Percentiles rank a stretch among this genome's conserved stretches.
Evolutionary conservation across 345 rosid genomes (phyloP).

Genomic region (Lepidium sativum): DNA sequence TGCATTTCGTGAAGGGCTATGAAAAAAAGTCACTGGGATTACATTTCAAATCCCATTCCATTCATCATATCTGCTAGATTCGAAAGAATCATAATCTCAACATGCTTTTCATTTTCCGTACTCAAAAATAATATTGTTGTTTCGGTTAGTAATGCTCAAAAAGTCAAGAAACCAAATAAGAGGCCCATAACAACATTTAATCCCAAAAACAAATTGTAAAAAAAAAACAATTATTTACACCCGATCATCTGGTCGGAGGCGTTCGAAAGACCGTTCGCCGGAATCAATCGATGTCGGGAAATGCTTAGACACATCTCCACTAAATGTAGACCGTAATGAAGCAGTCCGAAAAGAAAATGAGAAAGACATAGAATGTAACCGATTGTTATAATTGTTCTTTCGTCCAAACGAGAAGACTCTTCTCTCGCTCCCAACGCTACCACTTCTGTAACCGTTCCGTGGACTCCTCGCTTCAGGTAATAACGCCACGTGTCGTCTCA

Average conservation of each 20-base stretch:
- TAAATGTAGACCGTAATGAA: slow-evolving; percentile 24
- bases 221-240: slow-evolving; percentile 9
- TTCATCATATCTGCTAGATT: neutral
- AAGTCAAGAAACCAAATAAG: neutral
- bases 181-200: neutral
- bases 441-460: slow-evolving; percentile 49
- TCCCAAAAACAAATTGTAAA: neutral
- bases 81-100: slow-evolving; percentile 11
- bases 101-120: neutral
- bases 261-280: slow-evolving; percentile 49
- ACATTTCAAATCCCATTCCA: neutral
- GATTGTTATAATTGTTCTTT: slow-evolving; percentile 19
- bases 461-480: slow-evolving; percentile 53
- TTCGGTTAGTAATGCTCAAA: slow-evolving; percentile 7
- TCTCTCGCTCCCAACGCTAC: slow-evolving; percentile 35
- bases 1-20: neutral
- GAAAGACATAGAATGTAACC: slow-evolving; percentile 31
- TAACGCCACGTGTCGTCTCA: slow-evolving; percentile 39
- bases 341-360: slow-evolving; percentile 29
- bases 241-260: slow-evolving; percentile 32
- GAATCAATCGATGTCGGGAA: slow-evolving; percentile 24
- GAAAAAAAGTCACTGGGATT: neutral
- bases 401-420: slow-evolving; percentile 22
- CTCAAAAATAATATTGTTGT: neutral
- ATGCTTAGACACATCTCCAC: slow-evolving; percentile 26